Evolutionary conservation across 2,329 filamentous ascomycete genomes (phyloP).

Genomic region (Stemphylium lycopersici): DNA sequence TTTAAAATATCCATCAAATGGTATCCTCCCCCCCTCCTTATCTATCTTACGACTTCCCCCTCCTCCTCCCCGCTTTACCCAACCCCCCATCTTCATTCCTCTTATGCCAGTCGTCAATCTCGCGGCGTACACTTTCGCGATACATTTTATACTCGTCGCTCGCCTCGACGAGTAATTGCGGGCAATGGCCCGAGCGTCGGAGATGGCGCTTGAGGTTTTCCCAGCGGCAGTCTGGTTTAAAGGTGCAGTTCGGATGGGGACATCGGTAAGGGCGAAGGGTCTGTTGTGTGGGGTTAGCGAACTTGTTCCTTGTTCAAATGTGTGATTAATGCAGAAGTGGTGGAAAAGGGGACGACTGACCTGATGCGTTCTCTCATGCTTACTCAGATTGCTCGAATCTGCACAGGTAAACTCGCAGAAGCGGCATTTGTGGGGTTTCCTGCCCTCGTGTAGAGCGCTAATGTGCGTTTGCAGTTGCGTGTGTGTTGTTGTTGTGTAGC

Average conservation of each 20-base stretch:
- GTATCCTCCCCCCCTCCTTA: not conserved
- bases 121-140: slow-evolving; percentile 37
- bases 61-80: slow-evolving; percentile 29
- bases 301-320: not conserved
- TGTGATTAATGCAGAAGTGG: too few species aligned
- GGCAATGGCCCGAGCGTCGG: slow-evolving; percentile 44
- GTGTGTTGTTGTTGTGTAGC: slow-evolving; percentile 48
- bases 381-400: slow-evolving; percentile 45
- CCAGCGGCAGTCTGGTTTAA: slow-evolving; percentile 49
- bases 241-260: slow-evolving; percentile 45
- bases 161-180: slow-evolving; percentile 41
- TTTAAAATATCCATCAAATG: not conserved
- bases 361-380: slow-evolving; percentile 48
- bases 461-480: slow-evolving; percentile 49
- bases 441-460: slow-evolving; percentile 43
- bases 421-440: slow-evolving; percentile 48
- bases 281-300: slow-evolving; percentile 14
- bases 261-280: slow-evolving; percentile 47
- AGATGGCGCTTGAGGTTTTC: slow-evolving; percentile 49
- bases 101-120: slow-evolving; percentile 44
- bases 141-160: slow-evolving; percentile 44
- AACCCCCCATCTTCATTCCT: slow-evolving; percentile 32
- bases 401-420: slow-evolving; percentile 49
- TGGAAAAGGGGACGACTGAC: slow-evolving; percentile 14
- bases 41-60: slow-evolving; percentile 12